Conservation (phyloP, 805 yeast genomes). For the Ascoidea rubescens region DNA sequence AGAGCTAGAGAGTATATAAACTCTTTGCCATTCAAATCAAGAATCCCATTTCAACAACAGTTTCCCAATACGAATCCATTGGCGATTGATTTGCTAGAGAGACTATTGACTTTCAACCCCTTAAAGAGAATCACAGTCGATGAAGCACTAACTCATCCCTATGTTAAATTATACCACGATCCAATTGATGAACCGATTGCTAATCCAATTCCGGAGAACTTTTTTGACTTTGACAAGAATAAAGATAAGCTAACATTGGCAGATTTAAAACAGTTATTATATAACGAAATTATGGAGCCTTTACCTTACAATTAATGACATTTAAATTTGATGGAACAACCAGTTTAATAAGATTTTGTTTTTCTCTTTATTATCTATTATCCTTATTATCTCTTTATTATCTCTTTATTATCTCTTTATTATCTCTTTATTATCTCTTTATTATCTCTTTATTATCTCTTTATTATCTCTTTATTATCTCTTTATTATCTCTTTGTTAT, state of each 20-base stretch:
- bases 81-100: slow-evolving; percentile 55
- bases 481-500: too few relatives aligned
- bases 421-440: too few relatives aligned
- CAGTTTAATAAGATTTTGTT: too few relatives aligned
- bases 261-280: slow-evolving; percentile 67
- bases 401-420: too few relatives aligned
- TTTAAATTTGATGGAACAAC: too few relatives aligned
- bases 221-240: slow-evolving; percentile 76
- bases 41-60: slow-evolving; percentile 33
- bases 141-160: slow-evolving; percentile 79
- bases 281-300: slow-evolving; percentile 61
- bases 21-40: slow-evolving; percentile 59
- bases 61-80: slow-evolving; percentile 43
- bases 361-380: too few relatives aligned
- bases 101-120: slow-evolving; percentile 74
- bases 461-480: too few relatives aligned
- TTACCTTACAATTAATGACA: background rate
- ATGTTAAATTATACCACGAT: slow-evolving; percentile 79
- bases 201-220: slow-evolving; percentile 69
- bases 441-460: too few relatives aligned
- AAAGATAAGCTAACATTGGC: slow-evolving; percentile 67
- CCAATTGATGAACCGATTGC: slow-evolving; percentile 88
- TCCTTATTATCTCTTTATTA: too few relatives aligned
- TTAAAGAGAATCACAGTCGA: slow-evolving; percentile 68
- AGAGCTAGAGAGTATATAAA: slow-evolving; percentile 84